Evolutionary conservation across 2,329 filamentous ascomycete species (phyloP).

Genomic region (Alternaria longipes): DNA sequence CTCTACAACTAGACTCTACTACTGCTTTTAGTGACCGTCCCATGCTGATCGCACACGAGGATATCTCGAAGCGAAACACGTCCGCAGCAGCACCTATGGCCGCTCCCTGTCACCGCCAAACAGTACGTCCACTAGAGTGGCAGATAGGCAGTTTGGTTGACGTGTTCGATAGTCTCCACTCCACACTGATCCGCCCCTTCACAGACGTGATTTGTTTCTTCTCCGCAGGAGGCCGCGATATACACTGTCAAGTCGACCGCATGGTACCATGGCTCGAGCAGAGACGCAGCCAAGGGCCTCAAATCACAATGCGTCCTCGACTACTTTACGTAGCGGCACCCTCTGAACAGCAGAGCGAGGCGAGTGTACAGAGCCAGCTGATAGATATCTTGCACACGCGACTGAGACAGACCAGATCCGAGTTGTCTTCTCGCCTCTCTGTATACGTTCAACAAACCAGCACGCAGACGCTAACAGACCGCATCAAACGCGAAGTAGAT

Average conservation of each 20-base stretch:
- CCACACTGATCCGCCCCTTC: constrained; percentile 2
- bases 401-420: constrained; percentile 3
- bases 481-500: constrained; percentile 2
- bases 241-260: neutral
- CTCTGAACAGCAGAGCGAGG: neutral
- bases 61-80: constrained; percentile 3
- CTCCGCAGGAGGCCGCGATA: neutral
- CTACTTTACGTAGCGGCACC: constrained; percentile 1
- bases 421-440: neutral
- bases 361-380: constrained; percentile 2
- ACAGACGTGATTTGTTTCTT: constrained; percentile 1
- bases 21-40: constrained; percentile 3
- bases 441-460: neutral
- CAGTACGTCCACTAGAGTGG: constrained; percentile 1
- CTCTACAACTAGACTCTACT: constrained; percentile 1
- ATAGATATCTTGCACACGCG: neutral
- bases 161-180: neutral
- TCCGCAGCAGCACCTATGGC: neutral
- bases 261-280: constrained; percentile 5
- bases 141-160: neutral
- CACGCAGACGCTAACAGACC: constrained; percentile 2
- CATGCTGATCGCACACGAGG: neutral
- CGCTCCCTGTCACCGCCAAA: neutral
- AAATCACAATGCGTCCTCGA: neutral
- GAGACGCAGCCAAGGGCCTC: neutral